Evolutionary conservation across 2,329 filamentous ascomycete species (phyloP), one percentile per base, ranked within the genome.

Genomic region (Leptoxyphium fumago): DNA sequence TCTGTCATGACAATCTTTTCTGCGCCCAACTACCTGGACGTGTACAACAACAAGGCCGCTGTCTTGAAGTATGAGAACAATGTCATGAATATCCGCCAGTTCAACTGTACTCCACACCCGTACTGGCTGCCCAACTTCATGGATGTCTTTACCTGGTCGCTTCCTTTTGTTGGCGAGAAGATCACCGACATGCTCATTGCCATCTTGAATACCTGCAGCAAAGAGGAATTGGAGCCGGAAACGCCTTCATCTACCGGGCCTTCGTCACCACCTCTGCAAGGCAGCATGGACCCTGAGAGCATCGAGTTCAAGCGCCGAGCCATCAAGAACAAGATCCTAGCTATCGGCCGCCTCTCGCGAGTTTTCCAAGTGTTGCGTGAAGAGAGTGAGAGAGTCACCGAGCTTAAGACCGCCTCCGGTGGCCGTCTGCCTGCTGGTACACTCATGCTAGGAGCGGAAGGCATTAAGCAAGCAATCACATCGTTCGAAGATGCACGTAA

Each of bases 1-100:
- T 95, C 88, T 68, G 91, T 98, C 50, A 98, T 98, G 91, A 98
- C 91, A 54, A 98, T 98, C 58, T 98, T 98, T 74, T 96, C 89
- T 39, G 91, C 91, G 1, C 91, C 91, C 32, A 98, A 98, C 67
- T 98, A 98, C 62, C 78, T 98, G 50, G 91, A 98, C 59, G 88
- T 98, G 32, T 98, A 98, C 70, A 98, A 98, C 78, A 98, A 98
- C 75, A 98, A 98, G 72, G 91, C 91, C 2, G 91, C 91, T 0
- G 91, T 98, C 36, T 72, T 98, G 57, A 98, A 98, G 70, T 98
- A 98, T 63, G 91, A 98, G 70, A 98, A 98, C 68, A 98, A 98
- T 60, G 91, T 98, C 48, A 98, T 98, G 91, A 98, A 98, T 72
- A 98, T 98, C 61, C 79, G 91, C 47, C 91, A 98, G 66, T 98